A percentile compares a stretch with the other conserved stretches of the same genome.
Evolutionary conservation across 306 rosid genomes (phyloP).

Genomic region (Quercus variabilis): DNA sequence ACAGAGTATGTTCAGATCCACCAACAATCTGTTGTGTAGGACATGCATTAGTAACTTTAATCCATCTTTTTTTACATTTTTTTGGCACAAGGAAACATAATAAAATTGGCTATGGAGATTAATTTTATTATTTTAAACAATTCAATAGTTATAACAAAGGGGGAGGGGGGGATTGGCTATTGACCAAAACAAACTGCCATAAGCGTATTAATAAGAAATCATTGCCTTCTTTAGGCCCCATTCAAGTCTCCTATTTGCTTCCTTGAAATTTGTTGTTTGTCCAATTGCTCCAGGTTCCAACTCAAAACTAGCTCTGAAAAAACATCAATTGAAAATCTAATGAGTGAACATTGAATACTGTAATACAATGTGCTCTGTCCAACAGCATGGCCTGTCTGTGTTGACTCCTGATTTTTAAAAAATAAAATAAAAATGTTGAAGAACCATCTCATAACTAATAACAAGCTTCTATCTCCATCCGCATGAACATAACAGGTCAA

Average conservation of each 20-base stretch:
- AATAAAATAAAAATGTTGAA: background rate
- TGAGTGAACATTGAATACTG: background rate
- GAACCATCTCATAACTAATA: background rate
- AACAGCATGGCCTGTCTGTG: background rate
- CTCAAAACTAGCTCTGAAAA: constrained; percentile 76
- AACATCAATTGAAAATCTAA: constrained; percentile 24
- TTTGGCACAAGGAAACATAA: constrained; percentile 3
- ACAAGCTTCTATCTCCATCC: background rate
- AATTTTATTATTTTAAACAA: no score
- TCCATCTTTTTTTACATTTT: background rate
- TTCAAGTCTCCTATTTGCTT: constrained; percentile 70
- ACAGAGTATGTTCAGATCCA: constrained; percentile 76
- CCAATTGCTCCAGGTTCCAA: constrained; percentile 73
- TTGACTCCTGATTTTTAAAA: background rate
- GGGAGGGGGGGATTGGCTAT: background rate
- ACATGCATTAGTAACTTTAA: constrained; percentile 29
- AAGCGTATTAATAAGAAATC: constrained; percentile 24
- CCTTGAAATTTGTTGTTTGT: constrained; percentile 77
- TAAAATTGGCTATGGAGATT: background rate
- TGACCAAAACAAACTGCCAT: background rate
- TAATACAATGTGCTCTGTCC: background rate
- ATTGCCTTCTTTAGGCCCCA: constrained; percentile 75
- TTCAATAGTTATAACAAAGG: no score
- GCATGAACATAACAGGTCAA: background rate
- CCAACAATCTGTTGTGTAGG: constrained; percentile 60